Evolutionary conservation across 2,329 filamentous ascomycete genomes (phyloP).

Genomic region (Daldinia sp.): DNA sequence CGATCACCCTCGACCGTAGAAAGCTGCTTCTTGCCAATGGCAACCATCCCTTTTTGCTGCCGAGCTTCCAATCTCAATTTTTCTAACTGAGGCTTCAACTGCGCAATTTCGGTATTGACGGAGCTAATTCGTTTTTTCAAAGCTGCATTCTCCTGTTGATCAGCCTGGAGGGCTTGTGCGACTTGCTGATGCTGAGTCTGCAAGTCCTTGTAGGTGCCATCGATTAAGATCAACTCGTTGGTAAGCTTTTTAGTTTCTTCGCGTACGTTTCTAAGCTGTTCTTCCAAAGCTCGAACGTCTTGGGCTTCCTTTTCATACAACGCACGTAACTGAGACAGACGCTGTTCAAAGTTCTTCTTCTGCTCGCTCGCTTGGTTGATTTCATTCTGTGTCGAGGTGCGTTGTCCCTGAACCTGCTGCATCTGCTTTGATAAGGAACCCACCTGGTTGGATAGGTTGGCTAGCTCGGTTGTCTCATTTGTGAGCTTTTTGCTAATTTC

Average conservation of each 20-base stretch:
- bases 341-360: slow-evolving; percentile 91
- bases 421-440: slow-evolving; percentile 90
- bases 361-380: slow-evolving; percentile 82
- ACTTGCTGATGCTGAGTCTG: slow-evolving; percentile 84
- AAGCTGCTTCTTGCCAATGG: slow-evolving; percentile 98
- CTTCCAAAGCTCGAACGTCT: slow-evolving; percentile 83
- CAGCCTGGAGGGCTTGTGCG: slow-evolving; percentile 76
- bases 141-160: slow-evolving; percentile 85
- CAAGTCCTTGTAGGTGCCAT: slow-evolving; percentile 81
- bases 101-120: slow-evolving; percentile 81
- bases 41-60: slow-evolving; percentile 94
- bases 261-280: slow-evolving; percentile 77
- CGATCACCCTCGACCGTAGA: slow-evolving; percentile 87
- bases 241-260: slow-evolving; percentile 86
- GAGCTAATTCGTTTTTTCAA: slow-evolving; percentile 88
- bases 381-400: slow-evolving; percentile 80
- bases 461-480: slow-evolving; percentile 88
- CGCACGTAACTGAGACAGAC: slow-evolving; percentile 83
- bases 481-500: slow-evolving; percentile 89
- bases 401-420: slow-evolving; percentile 88
- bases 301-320: slow-evolving; percentile 95
- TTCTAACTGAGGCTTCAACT: slow-evolving; percentile 89
- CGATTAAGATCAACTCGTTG: slow-evolving; percentile 82
- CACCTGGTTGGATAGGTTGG: slow-evolving; percentile 96
- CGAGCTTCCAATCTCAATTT: slow-evolving; percentile 91